phyloP scores from a whole-genome alignment of 345 rosid genomes.

The Eutrema japonicum region DNA sequence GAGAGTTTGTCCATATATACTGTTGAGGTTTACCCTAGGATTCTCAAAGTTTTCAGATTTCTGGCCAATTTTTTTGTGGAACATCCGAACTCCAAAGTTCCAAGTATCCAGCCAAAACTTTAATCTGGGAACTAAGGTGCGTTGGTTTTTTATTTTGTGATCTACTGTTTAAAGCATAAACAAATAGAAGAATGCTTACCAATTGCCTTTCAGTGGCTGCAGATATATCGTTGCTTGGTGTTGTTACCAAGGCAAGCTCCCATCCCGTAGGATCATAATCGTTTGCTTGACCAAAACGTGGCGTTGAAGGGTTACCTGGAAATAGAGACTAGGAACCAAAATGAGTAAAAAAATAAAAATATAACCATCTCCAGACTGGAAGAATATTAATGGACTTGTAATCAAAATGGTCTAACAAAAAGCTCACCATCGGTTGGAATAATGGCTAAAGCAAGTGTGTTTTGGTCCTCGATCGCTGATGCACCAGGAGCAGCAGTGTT shows the following conservation, averaged over 20 bases:
- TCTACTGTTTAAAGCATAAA: not conserved
- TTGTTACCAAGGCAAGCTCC: conserved; percentile 88
- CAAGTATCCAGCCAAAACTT: not conserved
- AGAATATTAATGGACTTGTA: not conserved
- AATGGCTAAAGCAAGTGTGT: conserved; percentile 93
- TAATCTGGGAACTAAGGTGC: not conserved
- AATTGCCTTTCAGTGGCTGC: conserved; percentile 78
- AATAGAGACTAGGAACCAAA: not conserved
- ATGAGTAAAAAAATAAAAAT: not conserved
- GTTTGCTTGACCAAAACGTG: conserved; percentile 57
- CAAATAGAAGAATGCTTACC: conserved; percentile 53
- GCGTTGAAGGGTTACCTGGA: conserved; percentile 48
- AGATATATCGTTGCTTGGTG: conserved; percentile 79
- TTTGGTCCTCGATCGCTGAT: conserved; percentile 78
- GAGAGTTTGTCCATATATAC: not conserved
- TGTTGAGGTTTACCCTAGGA: not conserved
- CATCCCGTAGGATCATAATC: conserved; percentile 91
- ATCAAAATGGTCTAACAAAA: conserved; percentile 13
- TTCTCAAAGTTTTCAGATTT: not conserved
- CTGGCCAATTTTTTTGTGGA: not conserved
- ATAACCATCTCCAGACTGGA: not conserved
- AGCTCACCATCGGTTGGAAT: conserved; percentile 66
- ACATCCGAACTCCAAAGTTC: not conserved
- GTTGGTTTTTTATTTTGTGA: not conserved
- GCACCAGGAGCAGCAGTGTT: conserved; percentile 57